These are phyloP conservation scores for Eutrema yunnanense DNA, from an alignment of 345 rosid genomes.

Conservation along the genomic window DNA sequence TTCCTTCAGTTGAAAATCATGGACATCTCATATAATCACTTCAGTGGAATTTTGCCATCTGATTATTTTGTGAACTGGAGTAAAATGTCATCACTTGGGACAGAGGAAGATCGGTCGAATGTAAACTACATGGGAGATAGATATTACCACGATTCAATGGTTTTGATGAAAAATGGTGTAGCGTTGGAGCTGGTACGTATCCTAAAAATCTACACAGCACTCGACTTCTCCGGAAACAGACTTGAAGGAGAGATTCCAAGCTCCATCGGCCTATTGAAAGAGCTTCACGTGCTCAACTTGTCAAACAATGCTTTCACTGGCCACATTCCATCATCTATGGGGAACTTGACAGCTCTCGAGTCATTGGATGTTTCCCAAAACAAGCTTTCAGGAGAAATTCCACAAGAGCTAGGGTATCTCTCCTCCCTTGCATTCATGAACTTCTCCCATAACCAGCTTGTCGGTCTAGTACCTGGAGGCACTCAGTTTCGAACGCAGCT, in stretches of 20 bases:
- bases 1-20: not conserved
- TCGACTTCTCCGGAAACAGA: not conserved
- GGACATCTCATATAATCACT: not conserved
- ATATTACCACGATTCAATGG: not conserved
- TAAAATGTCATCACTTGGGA: not conserved
- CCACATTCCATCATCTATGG: not conserved
- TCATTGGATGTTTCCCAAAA: not conserved
- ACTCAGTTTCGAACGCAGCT: not conserved
- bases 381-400: not conserved
- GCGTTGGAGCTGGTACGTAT: not conserved
- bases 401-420: not conserved
- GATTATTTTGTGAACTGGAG: not conserved
- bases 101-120: not conserved
- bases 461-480: not conserved
- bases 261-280: not conserved
- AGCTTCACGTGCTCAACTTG: not conserved
- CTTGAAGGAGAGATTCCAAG: not conserved
- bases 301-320: not conserved
- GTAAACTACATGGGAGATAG: not conserved
- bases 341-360: not conserved
- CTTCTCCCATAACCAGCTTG: not conserved
- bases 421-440: not conserved
- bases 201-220: not conserved
- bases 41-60: not conserved
- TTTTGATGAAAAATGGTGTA: not conserved